These are phyloP conservation scores for Dactylellina leptospora DNA, from an alignment of 2,329 filamentous ascomycete species.

Conservation along the genomic window DNA sequence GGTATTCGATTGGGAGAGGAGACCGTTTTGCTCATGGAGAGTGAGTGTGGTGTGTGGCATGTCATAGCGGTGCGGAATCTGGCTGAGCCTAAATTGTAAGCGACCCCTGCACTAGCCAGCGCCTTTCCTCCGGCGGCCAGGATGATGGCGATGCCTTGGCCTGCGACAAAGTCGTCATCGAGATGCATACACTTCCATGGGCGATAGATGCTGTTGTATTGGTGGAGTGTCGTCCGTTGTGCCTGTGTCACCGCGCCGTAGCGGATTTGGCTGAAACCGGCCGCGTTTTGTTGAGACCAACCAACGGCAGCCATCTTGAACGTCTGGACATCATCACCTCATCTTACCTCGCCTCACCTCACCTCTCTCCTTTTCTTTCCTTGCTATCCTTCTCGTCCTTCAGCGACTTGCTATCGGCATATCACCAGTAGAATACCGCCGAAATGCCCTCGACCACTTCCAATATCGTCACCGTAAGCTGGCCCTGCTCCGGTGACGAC, in stretches of 20 bases:
- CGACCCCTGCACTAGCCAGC: conserved; percentile 45
- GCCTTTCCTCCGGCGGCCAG: conserved; percentile 17
- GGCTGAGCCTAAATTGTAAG: conserved; percentile 18
- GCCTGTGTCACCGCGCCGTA: too few relatives aligned
- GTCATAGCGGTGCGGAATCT: conserved; percentile 33
- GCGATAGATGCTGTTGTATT: neutral
- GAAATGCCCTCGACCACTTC: conserved; percentile 48
- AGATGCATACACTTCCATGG: neutral
- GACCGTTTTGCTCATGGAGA: neutral
- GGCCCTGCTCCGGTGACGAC: neutral
- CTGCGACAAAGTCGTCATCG: too few relatives aligned
- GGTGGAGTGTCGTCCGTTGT: too few relatives aligned
- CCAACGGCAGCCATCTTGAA: neutral
- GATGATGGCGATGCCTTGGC: conserved; percentile 18
- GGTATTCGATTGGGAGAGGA: conserved; percentile 8
- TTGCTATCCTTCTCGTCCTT: conserved; percentile 9
- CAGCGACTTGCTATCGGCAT: neutral
- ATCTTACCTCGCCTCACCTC: conserved; percentile 9
- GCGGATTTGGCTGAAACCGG: conserved; percentile 3
- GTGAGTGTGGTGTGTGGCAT: neutral
- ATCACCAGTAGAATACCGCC: neutral
- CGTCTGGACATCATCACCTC: conserved; percentile 1
- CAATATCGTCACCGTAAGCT: conserved; percentile 52
- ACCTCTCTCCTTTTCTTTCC: neutral
- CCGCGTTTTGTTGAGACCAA: conserved; percentile 17